Evolutionary conservation across 257 asterid species (phyloP).

Genomic region (Rubia yunnanensis): DNA sequence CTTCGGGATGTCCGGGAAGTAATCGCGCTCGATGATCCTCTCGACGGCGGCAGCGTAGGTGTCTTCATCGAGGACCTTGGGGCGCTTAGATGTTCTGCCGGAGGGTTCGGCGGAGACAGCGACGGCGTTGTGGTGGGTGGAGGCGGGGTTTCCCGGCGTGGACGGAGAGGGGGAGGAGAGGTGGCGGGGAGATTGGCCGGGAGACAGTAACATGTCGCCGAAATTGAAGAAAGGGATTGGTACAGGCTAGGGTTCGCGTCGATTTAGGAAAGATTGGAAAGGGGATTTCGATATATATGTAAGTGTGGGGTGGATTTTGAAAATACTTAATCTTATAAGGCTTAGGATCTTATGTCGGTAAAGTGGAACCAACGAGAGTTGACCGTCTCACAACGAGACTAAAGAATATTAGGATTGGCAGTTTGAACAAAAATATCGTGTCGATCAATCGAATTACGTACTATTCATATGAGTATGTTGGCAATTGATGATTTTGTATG

Average conservation of each 20-base stretch:
- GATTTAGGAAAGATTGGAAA: neutral
- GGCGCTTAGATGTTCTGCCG: constrained; percentile 28
- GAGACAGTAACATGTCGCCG: constrained; percentile 58
- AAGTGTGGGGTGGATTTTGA: neutral
- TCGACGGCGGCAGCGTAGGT: constrained; percentile 78
- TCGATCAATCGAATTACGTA: too few relatives aligned
- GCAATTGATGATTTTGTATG: too few relatives aligned
- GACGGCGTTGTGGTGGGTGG: constrained; percentile 13
- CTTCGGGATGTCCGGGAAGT: constrained; percentile 89
- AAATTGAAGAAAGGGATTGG: neutral
- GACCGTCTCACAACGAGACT: too few relatives aligned
- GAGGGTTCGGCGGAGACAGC: constrained; percentile 14
- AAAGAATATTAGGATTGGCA: too few relatives aligned
- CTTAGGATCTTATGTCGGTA: neutral
- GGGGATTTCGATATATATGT: neutral
- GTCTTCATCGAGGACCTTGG: constrained; percentile 73
- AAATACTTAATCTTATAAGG: neutral
- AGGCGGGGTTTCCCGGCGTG: constrained; percentile 18
- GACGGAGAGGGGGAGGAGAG: constrained; percentile 67
- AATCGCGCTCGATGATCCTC: constrained; percentile 91
- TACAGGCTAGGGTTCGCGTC: neutral
- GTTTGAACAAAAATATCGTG: too few relatives aligned
- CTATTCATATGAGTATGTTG: too few relatives aligned
- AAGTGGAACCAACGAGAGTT: neutral
- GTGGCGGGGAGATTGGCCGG: constrained; percentile 93